Percentiles rank a stretch among this genome's conserved stretches.
Evolutionary conservation across 2,329 filamentous ascomycete genomes (phyloP).

Genomic region (Claviceps sp.): DNA sequence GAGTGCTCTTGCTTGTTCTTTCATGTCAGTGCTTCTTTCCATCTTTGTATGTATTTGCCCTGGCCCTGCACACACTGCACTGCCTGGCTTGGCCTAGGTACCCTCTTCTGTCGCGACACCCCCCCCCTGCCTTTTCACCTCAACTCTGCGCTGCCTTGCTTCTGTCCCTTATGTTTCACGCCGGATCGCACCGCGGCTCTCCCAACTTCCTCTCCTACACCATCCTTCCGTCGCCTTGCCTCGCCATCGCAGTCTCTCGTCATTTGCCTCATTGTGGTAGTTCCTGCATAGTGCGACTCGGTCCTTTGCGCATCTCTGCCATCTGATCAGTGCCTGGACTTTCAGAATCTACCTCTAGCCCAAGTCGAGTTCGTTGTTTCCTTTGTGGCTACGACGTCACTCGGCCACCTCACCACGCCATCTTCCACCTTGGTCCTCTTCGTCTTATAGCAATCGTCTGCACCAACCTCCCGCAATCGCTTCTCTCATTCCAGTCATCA

Average conservation of each 20-base stretch:
- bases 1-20: conserved; percentile 7
- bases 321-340: background rate
- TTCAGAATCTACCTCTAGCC: background rate
- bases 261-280: background rate
- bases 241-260: conserved; percentile 1
- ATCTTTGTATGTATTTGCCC: conserved; percentile 5
- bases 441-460: background rate
- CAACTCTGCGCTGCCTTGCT: conserved; percentile 3
- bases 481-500: background rate
- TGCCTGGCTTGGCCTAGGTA: conserved; percentile 1
- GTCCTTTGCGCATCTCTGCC: background rate
- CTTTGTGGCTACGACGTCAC: conserved; percentile 1
- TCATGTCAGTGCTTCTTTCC: conserved; percentile 12
- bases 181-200: conserved; percentile 3
- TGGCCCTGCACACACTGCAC: background rate
- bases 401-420: background rate
- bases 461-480: background rate
- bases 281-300: background rate
- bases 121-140: background rate
- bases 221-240: conserved; percentile 4
- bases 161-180: conserved; percentile 4
- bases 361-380: background rate
- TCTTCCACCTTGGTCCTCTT: background rate
- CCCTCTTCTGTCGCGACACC: background rate
- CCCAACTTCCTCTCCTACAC: conserved; percentile 9